Evolutionary conservation across 2,329 filamentous ascomycete genomes (phyloP).

Genomic region (Thermothelomyces thermophilus): DNA sequence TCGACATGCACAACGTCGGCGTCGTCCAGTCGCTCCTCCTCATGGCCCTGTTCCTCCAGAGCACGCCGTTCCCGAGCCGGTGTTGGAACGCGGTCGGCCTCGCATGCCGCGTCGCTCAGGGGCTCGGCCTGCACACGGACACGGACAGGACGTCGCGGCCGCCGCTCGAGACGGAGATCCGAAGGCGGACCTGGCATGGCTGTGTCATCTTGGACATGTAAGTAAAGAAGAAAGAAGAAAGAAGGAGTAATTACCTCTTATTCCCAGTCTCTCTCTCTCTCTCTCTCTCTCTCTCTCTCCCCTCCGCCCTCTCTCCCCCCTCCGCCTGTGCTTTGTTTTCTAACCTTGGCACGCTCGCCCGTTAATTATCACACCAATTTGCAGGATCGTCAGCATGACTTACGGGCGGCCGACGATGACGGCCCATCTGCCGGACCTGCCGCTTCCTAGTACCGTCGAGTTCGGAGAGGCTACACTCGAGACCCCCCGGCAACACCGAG

Average conservation of each 20-base stretch:
- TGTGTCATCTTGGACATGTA: slow-evolving; percentile 24
- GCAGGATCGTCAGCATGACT: slow-evolving; percentile 27
- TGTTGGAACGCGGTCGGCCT: slow-evolving; percentile 40
- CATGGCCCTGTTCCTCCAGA: slow-evolving; percentile 34
- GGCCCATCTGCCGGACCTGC: slow-evolving; percentile 21
- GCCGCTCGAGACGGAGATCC: slow-evolving; percentile 32
- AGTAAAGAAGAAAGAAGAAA: too few relatives aligned
- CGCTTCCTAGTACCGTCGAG: slow-evolving; percentile 8
- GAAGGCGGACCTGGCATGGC: slow-evolving; percentile 24
- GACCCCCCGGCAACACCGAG: not conserved
- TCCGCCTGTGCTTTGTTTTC: not conserved
- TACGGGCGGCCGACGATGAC: slow-evolving; percentile 26
- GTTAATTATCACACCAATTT: not conserved
- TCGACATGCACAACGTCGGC: slow-evolving; percentile 32
- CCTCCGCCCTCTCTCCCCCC: too few relatives aligned
- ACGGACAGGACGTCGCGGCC: slow-evolving; percentile 13
- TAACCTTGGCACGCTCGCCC: not conserved
- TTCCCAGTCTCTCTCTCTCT: not conserved
- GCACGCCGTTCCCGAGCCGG: slow-evolving; percentile 34
- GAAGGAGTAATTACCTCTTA: not conserved
- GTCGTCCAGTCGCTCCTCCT: slow-evolving; percentile 37
- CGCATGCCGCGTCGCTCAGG: slow-evolving; percentile 36
- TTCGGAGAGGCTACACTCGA: not conserved
- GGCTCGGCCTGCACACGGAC: slow-evolving; percentile 35
- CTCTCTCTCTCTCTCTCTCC: not conserved